phyloP scores from a whole-genome alignment of 768 basidiomycete genomes.

The Suillus lakei region DNA sequence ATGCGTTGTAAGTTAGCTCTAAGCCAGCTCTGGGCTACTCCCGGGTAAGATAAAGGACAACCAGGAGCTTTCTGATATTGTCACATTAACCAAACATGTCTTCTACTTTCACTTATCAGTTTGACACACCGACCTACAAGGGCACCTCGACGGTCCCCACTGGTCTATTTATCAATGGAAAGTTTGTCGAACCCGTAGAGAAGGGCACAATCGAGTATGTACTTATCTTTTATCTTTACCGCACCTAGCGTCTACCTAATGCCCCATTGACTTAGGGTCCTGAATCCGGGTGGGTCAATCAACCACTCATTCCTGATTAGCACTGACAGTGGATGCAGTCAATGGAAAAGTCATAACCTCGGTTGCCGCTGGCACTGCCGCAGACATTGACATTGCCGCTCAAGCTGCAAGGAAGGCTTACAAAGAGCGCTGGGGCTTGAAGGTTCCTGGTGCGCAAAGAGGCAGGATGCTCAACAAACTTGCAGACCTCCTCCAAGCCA shows the following conservation, averaged over 20 bases:
- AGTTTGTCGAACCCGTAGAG: conserved; percentile 22
- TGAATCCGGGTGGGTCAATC: conserved; percentile 20
- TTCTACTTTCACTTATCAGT: conserved; percentile 26
- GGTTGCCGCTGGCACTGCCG: conserved; percentile 38
- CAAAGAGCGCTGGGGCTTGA: conserved; percentile 55
- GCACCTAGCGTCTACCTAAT: neutral
- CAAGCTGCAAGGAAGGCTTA: conserved; percentile 44
- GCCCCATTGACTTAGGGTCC: conserved; percentile 12
- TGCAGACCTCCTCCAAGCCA: conserved; percentile 53
- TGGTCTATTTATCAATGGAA: conserved; percentile 49
- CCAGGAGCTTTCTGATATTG: neutral
- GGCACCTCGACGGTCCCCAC: conserved; percentile 31
- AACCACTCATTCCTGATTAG: neutral
- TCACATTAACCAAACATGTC: conserved; percentile 8
- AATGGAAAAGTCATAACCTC: conserved; percentile 44
- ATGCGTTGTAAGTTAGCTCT: too few relatives aligned
- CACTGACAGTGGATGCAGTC: conserved; percentile 23
- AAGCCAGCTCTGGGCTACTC: too few relatives aligned
- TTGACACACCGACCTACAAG: conserved; percentile 30
- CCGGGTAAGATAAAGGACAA: neutral
- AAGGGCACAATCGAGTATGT: conserved; percentile 12
- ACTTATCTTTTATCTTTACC: neutral
- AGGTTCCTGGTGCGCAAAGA: conserved; percentile 45
- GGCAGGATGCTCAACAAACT: conserved; percentile 50
- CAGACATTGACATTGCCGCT: conserved; percentile 54